phyloP scores from a whole-genome alignment of 106 monocot species.

The Ottelia alismoides region DNA sequence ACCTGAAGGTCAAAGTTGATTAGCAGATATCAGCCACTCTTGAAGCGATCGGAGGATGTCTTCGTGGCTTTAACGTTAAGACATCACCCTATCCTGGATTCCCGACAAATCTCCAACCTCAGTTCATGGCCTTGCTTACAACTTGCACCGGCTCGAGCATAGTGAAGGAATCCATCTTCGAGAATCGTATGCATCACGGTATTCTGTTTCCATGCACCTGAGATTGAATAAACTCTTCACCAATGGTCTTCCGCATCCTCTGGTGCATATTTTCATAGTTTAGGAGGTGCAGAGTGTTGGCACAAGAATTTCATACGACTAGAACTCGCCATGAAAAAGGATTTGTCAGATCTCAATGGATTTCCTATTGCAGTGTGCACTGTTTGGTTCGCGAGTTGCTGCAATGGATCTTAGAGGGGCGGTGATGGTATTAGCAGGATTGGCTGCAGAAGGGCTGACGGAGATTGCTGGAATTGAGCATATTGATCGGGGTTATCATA shows the following conservation, averaged over 20 bases:
- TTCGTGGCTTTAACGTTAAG: conserved; percentile 25
- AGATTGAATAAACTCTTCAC: too few relatives aligned
- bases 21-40: conserved; percentile 24
- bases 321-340: too few relatives aligned
- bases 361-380: too few relatives aligned
- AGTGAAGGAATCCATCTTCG: conserved; percentile 43
- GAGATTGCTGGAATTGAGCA: conserved; percentile 24
- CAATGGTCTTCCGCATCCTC: neutral
- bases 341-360: too few relatives aligned
- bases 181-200: conserved; percentile 50
- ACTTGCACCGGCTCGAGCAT: conserved; percentile 31
- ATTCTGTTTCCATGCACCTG: neutral
- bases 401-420: conserved; percentile 41
- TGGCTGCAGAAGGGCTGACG: conserved; percentile 33
- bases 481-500: conserved; percentile 38
- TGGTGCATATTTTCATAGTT: conserved; percentile 7
- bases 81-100: conserved; percentile 45
- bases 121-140: conserved; percentile 39
- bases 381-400: conserved; percentile 18
- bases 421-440: conserved; percentile 37
- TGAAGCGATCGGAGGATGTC: conserved; percentile 11
- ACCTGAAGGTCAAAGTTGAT: neutral
- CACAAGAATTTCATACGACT: conserved; percentile 28
- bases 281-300: conserved; percentile 35
- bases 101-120: conserved; percentile 43